Conservation (phyloP, 352 stramenopile genomes). For the Globisporangium nagaii region DNA sequence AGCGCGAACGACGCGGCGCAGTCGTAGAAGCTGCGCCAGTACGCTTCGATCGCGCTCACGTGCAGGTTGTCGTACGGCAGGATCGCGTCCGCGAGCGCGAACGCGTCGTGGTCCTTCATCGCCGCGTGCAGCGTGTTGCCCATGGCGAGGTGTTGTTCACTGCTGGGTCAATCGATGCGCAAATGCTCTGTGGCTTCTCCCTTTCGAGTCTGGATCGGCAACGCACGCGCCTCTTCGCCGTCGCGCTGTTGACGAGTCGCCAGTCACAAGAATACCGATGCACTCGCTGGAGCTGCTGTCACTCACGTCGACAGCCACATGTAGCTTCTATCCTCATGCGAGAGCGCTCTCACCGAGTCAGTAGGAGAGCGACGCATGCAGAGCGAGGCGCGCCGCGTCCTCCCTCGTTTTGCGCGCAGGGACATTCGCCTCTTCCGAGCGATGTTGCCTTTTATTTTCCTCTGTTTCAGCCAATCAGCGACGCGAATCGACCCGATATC, state of each 20-base stretch:
- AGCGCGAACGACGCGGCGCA: constrained; percentile 67
- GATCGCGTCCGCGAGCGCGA: constrained; percentile 53
- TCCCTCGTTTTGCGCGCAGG: too few relatives aligned
- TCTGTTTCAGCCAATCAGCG: constrained; percentile 16
- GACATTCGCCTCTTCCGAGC: too few relatives aligned
- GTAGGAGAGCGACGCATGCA: too few relatives aligned
- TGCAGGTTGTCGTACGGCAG: constrained; percentile 72
- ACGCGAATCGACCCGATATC: neutral
- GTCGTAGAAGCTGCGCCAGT: constrained; percentile 84
- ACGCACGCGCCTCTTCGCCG: constrained; percentile 26
- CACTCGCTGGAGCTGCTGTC: too few relatives aligned
- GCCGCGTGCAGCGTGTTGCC: constrained; percentile 54
- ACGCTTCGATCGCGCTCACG: constrained; percentile 63
- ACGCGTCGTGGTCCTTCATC: constrained; percentile 32
- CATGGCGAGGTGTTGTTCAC: constrained; percentile 11
- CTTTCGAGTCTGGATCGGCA: too few relatives aligned
- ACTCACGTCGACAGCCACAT: too few relatives aligned
- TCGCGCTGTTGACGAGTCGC: constrained; percentile 10
- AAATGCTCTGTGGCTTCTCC: too few relatives aligned
- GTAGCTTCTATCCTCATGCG: too few relatives aligned
- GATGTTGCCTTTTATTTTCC: neutral
- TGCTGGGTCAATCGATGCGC: too few relatives aligned
- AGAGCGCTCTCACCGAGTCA: too few relatives aligned
- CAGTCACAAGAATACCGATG: constrained; percentile 2
- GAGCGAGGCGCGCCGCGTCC: too few relatives aligned